These are phyloP conservation scores for Lactarius sanguifluus DNA, from an alignment of 768 basidiomycete species.

Conservation along the genomic window DNA sequence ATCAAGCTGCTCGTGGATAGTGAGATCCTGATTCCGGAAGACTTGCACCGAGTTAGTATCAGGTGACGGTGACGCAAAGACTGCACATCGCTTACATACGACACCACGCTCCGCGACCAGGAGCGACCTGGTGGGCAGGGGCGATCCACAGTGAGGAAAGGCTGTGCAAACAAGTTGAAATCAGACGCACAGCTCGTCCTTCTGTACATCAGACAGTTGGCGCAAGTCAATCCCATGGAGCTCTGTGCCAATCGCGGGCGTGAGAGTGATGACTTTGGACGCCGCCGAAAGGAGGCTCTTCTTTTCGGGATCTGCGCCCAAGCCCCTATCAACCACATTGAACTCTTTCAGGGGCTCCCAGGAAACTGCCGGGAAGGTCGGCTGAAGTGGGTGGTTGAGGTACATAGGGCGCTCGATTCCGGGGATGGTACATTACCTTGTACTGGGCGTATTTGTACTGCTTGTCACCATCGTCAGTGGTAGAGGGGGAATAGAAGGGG, in stretches of 20 bases:
- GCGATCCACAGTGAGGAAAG: not conserved
- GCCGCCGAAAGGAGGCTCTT: constrained; percentile 62
- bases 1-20: constrained; percentile 68
- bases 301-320: constrained; percentile 70
- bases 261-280: constrained; percentile 63
- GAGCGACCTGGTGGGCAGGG: constrained; percentile 49
- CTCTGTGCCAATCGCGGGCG: constrained; percentile 75
- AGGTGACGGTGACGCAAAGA: not conserved
- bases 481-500: constrained; percentile 67
- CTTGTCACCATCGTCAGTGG: constrained; percentile 49
- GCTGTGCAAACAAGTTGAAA: not conserved
- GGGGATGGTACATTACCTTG: constrained; percentile 44
- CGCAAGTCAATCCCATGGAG: constrained; percentile 70
- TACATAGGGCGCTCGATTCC: not conserved
- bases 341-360: constrained; percentile 65
- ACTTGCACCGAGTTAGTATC: constrained; percentile 42
- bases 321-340: constrained; percentile 63
- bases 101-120: constrained; percentile 75
- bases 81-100: constrained; percentile 52
- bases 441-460: constrained; percentile 56
- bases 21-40: constrained; percentile 72
- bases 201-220: constrained; percentile 63
- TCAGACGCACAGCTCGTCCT: constrained; percentile 69
- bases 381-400: constrained; percentile 41
- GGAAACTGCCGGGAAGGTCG: constrained; percentile 57